These are phyloP conservation scores for Pichia kluyveri DNA, from an alignment of 805 yeast species.

Conservation along the genomic window DNA sequence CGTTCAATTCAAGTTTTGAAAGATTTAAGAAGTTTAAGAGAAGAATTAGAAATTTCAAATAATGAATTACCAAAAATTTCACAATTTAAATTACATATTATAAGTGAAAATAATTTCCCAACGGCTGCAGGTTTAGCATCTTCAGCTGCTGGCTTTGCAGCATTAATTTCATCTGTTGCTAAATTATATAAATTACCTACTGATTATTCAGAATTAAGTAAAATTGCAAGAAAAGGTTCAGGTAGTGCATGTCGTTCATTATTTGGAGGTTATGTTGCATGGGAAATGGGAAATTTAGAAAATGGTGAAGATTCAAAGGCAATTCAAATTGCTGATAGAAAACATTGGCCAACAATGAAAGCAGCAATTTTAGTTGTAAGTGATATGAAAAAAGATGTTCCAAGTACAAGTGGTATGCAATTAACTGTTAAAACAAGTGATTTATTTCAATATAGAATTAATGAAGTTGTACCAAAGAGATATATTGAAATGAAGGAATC, in stretches of 20 bases:
- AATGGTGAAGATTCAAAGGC: conserved; percentile 95
- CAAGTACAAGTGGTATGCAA: conserved; percentile 96
- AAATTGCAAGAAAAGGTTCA: conserved; percentile 95
- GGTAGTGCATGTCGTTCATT: conserved; percentile 97
- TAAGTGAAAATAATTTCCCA: conserved; percentile 93
- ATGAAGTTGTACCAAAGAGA: conserved; percentile 77
- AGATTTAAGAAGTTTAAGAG: conserved; percentile 65
- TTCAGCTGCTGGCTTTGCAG: conserved; percentile 98
- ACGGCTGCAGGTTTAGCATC: conserved; percentile 99
- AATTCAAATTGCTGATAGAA: conserved; percentile 75
- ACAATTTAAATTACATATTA: conserved; percentile 62
- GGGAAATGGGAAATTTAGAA: conserved; percentile 83
- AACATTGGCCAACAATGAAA: conserved; percentile 88
- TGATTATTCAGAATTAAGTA: conserved; percentile 74
- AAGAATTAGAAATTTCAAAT: conserved; percentile 48
- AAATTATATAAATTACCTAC: conserved; percentile 79
- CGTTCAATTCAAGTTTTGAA: conserved; percentile 65
- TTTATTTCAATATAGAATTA: conserved; percentile 71
- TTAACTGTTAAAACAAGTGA: conserved; percentile 84
- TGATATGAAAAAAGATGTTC: conserved; percentile 89
- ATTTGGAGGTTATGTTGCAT: conserved; percentile 96
- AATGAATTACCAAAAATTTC: conserved; percentile 51
- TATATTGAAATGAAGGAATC: conserved; percentile 75
- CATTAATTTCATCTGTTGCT: conserved; percentile 85
- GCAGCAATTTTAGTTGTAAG: conserved; percentile 90